Percentiles rank a stretch among this genome's conserved stretches.
Conservation (phyloP, 2,329 filamentous ascomycete species). For the Fusarium torulosum region DNA sequence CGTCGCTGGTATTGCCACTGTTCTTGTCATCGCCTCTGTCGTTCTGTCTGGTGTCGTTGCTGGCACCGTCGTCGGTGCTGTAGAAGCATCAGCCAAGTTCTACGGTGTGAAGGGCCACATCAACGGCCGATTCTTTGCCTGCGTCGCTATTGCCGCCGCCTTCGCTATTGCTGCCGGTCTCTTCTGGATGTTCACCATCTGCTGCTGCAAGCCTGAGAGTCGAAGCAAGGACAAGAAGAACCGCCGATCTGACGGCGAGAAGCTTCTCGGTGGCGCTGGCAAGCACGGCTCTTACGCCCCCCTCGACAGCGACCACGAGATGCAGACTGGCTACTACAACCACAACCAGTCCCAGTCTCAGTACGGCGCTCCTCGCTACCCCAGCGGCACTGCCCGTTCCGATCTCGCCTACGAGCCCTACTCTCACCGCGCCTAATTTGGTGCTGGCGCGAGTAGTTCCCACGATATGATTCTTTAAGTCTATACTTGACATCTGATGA, state of each 20-base stretch:
- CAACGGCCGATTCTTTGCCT: conserved; percentile 76
- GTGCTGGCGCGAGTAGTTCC: conserved; percentile 14
- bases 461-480: conserved; percentile 35
- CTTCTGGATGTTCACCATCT: conserved; percentile 93
- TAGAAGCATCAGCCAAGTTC: conserved; percentile 68
- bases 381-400: conserved; percentile 59
- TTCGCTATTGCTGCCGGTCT: conserved; percentile 81
- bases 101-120: conserved; percentile 78
- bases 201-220: conserved; percentile 74
- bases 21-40: conserved; percentile 71
- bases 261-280: conserved; percentile 59
- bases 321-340: conserved; percentile 56
- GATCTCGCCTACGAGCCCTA: conserved; percentile 74
- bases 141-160: conserved; percentile 83
- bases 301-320: conserved; percentile 53
- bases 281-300: conserved; percentile 55
- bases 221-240: conserved; percentile 53
- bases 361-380: conserved; percentile 56
- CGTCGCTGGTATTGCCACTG: conserved; percentile 72
- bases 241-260: conserved; percentile 60
- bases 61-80: conserved; percentile 71
- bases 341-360: conserved; percentile 49
- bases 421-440: conserved; percentile 64
- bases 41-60: conserved; percentile 81
- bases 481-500: conserved; percentile 40